These are phyloP conservation scores for Ligustrum vulgare DNA, from an alignment of 257 asterid genomes.

Conservation along the genomic window DNA sequence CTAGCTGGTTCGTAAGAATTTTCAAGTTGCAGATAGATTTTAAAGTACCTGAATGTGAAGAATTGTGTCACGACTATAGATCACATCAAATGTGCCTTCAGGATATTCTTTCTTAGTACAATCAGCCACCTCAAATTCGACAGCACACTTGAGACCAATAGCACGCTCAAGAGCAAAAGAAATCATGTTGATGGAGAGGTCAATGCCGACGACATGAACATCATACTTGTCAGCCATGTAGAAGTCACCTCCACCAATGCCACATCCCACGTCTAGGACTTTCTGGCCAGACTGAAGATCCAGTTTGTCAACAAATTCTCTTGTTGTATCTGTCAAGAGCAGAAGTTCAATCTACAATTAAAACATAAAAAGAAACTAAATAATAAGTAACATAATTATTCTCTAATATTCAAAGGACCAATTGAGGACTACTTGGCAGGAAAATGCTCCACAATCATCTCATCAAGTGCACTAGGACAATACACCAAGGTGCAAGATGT, in stretches of 20 bases:
- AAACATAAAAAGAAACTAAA: not conserved
- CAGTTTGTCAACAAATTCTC: conserved; percentile 73
- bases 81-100: conserved; percentile 74
- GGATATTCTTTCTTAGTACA: conserved; percentile 88
- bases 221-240: conserved; percentile 90
- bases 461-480: not conserved
- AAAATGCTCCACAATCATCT: not conserved
- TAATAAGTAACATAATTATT: not conserved
- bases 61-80: conserved; percentile 94
- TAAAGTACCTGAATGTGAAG: conserved; percentile 80
- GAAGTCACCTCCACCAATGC: conserved; percentile 98
- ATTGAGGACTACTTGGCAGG: conserved; percentile 1
- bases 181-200: conserved; percentile 89
- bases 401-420: not conserved
- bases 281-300: conserved; percentile 89
- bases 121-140: conserved; percentile 98
- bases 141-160: conserved; percentile 82
- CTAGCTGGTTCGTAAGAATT: conserved; percentile 9
- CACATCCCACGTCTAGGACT: conserved; percentile 97
- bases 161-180: conserved; percentile 96
- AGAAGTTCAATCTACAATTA: conserved; percentile 2
- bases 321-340: conserved; percentile 79
- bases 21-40: conserved; percentile 9
- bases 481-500: not conserved
- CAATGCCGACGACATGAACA: conserved; percentile 91